These are phyloP conservation scores for Pseudonectria foliicola DNA, from an alignment of 2,329 filamentous ascomycete genomes.

Conservation along the genomic window DNA sequence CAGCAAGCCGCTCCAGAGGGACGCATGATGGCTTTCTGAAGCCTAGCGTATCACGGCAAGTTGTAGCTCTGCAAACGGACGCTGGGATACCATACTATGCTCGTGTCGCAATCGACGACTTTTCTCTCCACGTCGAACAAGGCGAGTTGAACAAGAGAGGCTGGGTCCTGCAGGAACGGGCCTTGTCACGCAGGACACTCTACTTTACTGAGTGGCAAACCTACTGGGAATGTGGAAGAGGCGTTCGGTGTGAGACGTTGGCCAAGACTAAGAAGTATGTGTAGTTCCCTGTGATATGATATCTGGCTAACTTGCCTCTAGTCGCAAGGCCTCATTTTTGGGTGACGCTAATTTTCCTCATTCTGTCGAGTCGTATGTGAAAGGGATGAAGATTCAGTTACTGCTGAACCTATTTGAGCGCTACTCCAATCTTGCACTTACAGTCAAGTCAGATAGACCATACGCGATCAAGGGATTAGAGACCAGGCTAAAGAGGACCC, in stretches of 20 bases:
- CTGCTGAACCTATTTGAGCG: conserved; percentile 3
- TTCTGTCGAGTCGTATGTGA: conserved; percentile 3
- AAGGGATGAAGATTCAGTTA: conserved; percentile 4
- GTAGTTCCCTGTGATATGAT: background rate
- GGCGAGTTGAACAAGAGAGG: conserved; percentile 26
- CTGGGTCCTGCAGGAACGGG: conserved; percentile 35
- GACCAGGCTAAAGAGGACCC: conserved; percentile 1
- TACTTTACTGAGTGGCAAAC: conserved; percentile 29
- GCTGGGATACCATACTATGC: conserved; percentile 13
- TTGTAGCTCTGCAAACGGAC: conserved; percentile 1
- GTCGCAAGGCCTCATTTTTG: conserved; percentile 6
- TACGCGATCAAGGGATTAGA: conserved; percentile 5
- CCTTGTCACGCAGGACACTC: conserved; percentile 29
- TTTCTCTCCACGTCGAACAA: conserved; percentile 23
- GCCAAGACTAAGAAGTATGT: conserved; percentile 27
- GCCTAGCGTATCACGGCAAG: conserved; percentile 1
- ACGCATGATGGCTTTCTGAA: conserved; percentile 13
- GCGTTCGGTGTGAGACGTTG: conserved; percentile 29
- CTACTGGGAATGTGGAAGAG: conserved; percentile 32
- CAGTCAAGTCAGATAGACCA: background rate
- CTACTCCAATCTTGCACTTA: conserved; percentile 2
- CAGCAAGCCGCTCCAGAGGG: conserved; percentile 2
- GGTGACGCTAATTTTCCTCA: conserved; percentile 6
- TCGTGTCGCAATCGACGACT: conserved; percentile 27
- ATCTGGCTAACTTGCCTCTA: background rate